Conservation (phyloP, 108 stramenopile species). For the Conticribra guillardii region DNA sequence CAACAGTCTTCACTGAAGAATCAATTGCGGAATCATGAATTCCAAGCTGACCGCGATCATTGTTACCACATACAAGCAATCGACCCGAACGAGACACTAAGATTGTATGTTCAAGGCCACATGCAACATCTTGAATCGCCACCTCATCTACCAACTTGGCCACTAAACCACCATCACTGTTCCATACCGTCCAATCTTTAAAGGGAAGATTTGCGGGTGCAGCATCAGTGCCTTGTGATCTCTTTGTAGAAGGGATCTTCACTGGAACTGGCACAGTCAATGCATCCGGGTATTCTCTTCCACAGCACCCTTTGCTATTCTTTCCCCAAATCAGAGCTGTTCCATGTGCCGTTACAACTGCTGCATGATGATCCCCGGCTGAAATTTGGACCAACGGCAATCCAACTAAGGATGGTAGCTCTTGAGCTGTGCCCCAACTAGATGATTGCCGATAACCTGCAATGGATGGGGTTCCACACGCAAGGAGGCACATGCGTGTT, state of each 20-base stretch:
- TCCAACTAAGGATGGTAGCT: slow-evolving; percentile 58
- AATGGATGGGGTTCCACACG: slow-evolving; percentile 53
- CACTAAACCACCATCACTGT: slow-evolving; percentile 22
- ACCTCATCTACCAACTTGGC: slow-evolving; percentile 56
- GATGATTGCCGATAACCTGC: slow-evolving; percentile 43
- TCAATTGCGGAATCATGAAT: slow-evolving; percentile 19
- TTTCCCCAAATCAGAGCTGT: slow-evolving; percentile 76
- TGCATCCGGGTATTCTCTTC: slow-evolving; percentile 58
- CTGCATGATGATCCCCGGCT: slow-evolving; percentile 68
- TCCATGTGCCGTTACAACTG: slow-evolving; percentile 75
- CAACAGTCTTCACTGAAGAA: slow-evolving; percentile 6
- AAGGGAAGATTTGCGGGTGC: slow-evolving; percentile 25
- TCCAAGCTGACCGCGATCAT: slow-evolving; percentile 62
- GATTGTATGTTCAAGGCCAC: slow-evolving; percentile 67
- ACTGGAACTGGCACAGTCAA: slow-evolving; percentile 63
- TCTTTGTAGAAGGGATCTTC: slow-evolving; percentile 22
- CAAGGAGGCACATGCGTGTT: slow-evolving; percentile 65
- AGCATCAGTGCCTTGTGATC: not conserved
- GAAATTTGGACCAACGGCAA: slow-evolving; percentile 66
- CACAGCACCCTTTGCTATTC: slow-evolving; percentile 66
- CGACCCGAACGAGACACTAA: slow-evolving; percentile 62
- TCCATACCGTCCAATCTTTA: slow-evolving; percentile 51
- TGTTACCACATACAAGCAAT: slow-evolving; percentile 70
- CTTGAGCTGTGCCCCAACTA: slow-evolving; percentile 43
- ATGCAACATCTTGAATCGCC: slow-evolving; percentile 65